Percentiles rank a stretch among this genome's conserved stretches.
phyloP scores from a whole-genome alignment of 257 asterid species.

The Linaria vulgaris region DNA sequence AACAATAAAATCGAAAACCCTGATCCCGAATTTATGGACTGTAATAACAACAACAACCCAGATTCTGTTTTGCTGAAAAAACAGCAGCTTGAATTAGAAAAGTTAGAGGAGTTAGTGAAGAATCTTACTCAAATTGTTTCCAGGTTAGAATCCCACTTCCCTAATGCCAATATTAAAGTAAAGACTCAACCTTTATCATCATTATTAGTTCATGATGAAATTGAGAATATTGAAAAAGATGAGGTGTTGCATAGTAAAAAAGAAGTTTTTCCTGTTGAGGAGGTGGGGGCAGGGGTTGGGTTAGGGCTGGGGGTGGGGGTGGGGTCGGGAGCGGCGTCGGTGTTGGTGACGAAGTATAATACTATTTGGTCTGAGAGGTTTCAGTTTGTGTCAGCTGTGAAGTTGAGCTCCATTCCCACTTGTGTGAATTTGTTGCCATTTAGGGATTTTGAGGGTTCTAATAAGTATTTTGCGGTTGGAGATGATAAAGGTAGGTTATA shows the following conservation, averaged over 20 bases:
- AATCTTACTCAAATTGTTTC: constrained; percentile 60
- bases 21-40: constrained; percentile 17
- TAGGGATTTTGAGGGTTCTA: constrained; percentile 74
- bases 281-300: constrained; percentile 3
- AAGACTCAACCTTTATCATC: constrained; percentile 21
- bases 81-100: constrained; percentile 68
- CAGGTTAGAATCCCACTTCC: constrained; percentile 61
- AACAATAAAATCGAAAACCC: constrained; percentile 17
- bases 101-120: constrained; percentile 59
- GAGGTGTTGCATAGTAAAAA: constrained; percentile 28
- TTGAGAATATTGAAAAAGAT: constrained; percentile 26
- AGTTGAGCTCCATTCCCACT: constrained; percentile 62
- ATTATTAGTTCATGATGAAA: constrained; percentile 20
- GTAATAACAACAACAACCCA: constrained; percentile 17
- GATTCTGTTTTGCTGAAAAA: constrained; percentile 36
- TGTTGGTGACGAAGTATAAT: constrained; percentile 61
- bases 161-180: constrained; percentile 31
- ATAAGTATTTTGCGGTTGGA: constrained; percentile 81
- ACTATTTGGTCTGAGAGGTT: constrained; percentile 89
- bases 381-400: constrained; percentile 88
- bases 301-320: constrained; percentile 21
- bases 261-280: constrained; percentile 26
- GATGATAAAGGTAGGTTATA: constrained; percentile 67
- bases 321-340: constrained; percentile 27
- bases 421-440: constrained; percentile 67